Base-by-base conservation (phyloP, 1,284 basidiomycete genomes). In the Macrocystidia cucumis region DNA sequence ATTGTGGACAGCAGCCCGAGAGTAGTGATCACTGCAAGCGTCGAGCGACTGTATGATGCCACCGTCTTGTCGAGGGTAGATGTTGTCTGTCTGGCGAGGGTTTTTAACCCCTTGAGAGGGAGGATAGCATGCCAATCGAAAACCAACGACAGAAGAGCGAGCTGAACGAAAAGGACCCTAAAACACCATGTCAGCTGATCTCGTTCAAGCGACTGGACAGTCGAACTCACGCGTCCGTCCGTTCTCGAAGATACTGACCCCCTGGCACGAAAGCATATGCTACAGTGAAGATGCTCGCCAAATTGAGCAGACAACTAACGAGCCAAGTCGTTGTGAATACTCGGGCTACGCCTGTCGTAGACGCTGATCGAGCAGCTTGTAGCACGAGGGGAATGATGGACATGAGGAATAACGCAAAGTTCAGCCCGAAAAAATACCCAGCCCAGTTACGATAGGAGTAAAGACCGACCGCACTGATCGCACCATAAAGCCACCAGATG, bases 221-320 rank as follows among this genome's bases (percentile, higher is more conserved):
- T 21, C n/a, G n/a, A 12, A 62, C 74, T 52, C 50, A 82, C 71
- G 80, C 35, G 50, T 89, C 79, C 6, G 88, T 91, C 14, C 85
- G 67, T 58, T 96, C 92, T 16, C 92, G 67, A 39, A 97, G 65
- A 43, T 80, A 66, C 44, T 70, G 59, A 0, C 90, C 91, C 1
- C 85, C 84, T 0, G 91, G 91, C 2, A 96, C 89, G 49, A 96
- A 96, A 0, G 91, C 92, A 58, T 97, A 96, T 0, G 92, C 92
- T 30, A 91, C 89, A 0, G 91, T 92, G 58, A 88, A 79, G 4
- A 85, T 75, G 41, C 78, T 82, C 17, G 77, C 74, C 12, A 91
- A 66, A 40, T 74, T 76, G 34, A 91, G 61, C 21, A 89, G 24
- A 39, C 71, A 70, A 38, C 81, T 78, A 9, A 79, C 59, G n/a